These are phyloP conservation scores for Penicillium angulare DNA, from an alignment of 495 filamentous ascomycete genomes.

Conservation along the genomic window DNA sequence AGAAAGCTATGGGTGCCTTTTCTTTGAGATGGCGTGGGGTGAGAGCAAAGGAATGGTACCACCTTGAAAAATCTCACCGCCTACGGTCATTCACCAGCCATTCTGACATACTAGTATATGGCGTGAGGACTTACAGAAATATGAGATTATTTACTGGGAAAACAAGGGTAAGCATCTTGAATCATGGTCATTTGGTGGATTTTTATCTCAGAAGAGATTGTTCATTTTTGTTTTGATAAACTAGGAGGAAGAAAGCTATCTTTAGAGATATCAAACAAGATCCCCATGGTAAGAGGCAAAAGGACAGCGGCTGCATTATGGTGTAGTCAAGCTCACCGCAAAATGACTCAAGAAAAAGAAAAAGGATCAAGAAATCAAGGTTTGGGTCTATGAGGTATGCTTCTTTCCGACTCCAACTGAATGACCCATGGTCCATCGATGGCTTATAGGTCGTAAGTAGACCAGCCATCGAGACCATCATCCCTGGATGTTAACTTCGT, in stretches of 20 bases:
- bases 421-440: neutral
- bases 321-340: neutral
- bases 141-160: too few species aligned
- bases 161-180: too few species aligned
- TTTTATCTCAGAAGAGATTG: neutral
- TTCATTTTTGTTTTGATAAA: constrained; percentile 1
- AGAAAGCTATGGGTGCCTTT: neutral
- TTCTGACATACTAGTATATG: too few species aligned
- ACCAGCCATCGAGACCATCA: constrained; percentile 42
- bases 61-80: constrained; percentile 18
- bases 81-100: too few species aligned
- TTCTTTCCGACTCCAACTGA: neutral
- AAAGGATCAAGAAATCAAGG: neutral
- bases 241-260: neutral
- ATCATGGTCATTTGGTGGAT: too few species aligned
- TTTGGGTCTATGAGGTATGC: constrained; percentile 6
- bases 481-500: constrained; percentile 8
- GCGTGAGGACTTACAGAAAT: neutral
- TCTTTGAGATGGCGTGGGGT: neutral
- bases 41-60: constrained; percentile 1
- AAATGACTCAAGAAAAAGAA: neutral
- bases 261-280: constrained; percentile 14
- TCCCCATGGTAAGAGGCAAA: constrained; percentile 3
- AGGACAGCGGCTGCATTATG: neutral
- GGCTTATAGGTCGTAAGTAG: constrained; percentile 37